Evolutionary conservation across 2,329 filamentous ascomycete genomes (phyloP).

Genomic region (Colletotrichum sp.): DNA sequence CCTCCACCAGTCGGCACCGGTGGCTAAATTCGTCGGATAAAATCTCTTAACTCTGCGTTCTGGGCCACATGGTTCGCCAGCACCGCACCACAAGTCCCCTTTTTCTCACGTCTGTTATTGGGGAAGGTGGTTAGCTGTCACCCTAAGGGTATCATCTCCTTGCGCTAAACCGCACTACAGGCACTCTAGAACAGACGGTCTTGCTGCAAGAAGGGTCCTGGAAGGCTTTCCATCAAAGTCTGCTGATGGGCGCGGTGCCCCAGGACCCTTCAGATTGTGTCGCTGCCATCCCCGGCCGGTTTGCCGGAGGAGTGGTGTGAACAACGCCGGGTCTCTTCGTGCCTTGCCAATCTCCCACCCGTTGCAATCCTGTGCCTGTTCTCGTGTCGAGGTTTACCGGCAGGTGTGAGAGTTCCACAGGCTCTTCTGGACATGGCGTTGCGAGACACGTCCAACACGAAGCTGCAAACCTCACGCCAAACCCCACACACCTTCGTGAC

Average conservation of each 20-base stretch:
- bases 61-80: background rate
- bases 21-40: constrained; percentile 8
- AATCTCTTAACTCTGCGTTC: background rate
- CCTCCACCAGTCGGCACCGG: constrained; percentile 16
- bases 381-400: background rate
- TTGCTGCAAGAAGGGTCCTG: constrained; percentile 17
- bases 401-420: background rate
- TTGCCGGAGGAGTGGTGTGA: background rate
- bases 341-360: background rate
- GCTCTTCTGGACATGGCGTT: background rate
- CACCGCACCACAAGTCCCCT: background rate
- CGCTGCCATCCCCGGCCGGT: background rate
- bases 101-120: background rate
- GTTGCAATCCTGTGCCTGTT: background rate
- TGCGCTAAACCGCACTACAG: background rate
- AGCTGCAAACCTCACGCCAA: background rate
- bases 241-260: background rate
- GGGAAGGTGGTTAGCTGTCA: background rate
- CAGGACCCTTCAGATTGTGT: background rate
- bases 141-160: background rate
- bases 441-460: background rate
- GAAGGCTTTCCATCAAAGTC: background rate
- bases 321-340: background rate
- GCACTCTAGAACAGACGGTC: background rate
- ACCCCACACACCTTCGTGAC: background rate